Base-by-base conservation (phyloP, 805 yeast species). In the Starmerella apicola region DNA sequence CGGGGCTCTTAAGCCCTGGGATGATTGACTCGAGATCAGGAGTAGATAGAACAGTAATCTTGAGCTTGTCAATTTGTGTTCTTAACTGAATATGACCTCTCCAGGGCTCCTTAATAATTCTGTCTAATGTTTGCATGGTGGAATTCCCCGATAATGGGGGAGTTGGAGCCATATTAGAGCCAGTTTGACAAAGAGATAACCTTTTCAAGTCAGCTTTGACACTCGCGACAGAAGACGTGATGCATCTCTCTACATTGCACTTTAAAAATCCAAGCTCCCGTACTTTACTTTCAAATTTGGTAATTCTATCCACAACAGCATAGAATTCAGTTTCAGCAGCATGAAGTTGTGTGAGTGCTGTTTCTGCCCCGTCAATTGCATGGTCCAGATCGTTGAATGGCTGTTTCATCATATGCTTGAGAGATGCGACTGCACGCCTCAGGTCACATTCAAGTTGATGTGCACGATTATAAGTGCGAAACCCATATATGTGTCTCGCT, bases 221-320 rank as follows among this genome's bases (percentile, higher is more conserved):
- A 7, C 22, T 9, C 12, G 28, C 25, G 4, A 40, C 16, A 2
- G 39, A 36, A 15, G 23, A 15, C 27, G 22, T 40, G 3, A 46
- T 30, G 34, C 46, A 45, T 12, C 34, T 16, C 36, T 46, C 50
- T 16, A 46, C 22, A 16, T 46, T 47, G 17, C 31, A 25, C 21
- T 40, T 38, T 22, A 47, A 20, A 30, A 27, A 44, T 6, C 37
- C 34, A 9, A 47, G 32, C 39, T 47, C 51, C 13, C 10, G 26
- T 5, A 9, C 16, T 31, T 36, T 28, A 8, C 17, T 31, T 13
- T 39, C 47, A 24, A 3, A 34, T 8, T 18, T 25, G 15, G 5
- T 12, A 3, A 34, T 26, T 12, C 23, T 31, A 36, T 47, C 51
- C 9, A 40, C 28, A 21, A 23, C 37, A 15, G 10, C 15, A 23